These are phyloP conservation scores for Amphichorda felina DNA, from an alignment of 2,329 filamentous ascomycete genomes.

Conservation along the genomic window DNA sequence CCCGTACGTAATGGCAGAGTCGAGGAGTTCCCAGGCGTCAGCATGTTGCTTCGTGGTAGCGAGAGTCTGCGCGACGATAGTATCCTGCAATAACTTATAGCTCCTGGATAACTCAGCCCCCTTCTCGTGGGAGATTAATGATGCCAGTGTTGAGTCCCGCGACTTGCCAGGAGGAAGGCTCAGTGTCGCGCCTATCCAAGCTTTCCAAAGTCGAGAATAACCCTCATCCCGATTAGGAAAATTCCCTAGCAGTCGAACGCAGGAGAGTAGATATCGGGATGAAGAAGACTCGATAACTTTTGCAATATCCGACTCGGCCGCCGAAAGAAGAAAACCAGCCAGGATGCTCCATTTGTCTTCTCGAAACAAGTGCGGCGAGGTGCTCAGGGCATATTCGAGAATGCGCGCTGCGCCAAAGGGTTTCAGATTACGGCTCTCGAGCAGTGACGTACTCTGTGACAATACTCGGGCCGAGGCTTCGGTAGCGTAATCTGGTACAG, in stretches of 20 bases:
- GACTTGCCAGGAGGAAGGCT: slow-evolving; percentile 10
- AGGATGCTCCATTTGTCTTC: slow-evolving; percentile 20
- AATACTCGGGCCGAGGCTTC: slow-evolving; percentile 17
- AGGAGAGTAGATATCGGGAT: slow-evolving; percentile 50
- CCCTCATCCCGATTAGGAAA: slow-evolving; percentile 15
- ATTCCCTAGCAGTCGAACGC: slow-evolving; percentile 44
- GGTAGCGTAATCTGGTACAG: slow-evolving; percentile 15
- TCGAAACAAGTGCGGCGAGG: slow-evolving; percentile 27
- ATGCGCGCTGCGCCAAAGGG: slow-evolving; percentile 41
- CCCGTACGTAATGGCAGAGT: slow-evolving; percentile 31
- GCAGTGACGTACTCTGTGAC: slow-evolving; percentile 24
- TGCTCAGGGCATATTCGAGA: slow-evolving; percentile 25
- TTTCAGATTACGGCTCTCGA: slow-evolving; percentile 41
- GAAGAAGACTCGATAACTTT: slow-evolving; percentile 58
- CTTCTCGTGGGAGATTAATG: slow-evolving; percentile 33
- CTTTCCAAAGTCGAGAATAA: slow-evolving; percentile 25
- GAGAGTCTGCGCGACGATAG: slow-evolving; percentile 27
- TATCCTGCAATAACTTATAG: slow-evolving; percentile 30
- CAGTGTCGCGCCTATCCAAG: slow-evolving; percentile 30
- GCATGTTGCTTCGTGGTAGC: slow-evolving; percentile 21
- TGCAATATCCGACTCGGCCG: slow-evolving; percentile 41
- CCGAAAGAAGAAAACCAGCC: slow-evolving; percentile 28
- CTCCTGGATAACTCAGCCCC: slow-evolving; percentile 25
- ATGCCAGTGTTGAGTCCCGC: slow-evolving; percentile 22
- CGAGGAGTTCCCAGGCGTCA: slow-evolving; percentile 31